Conservation (phyloP, 2,329 filamentous ascomycete species). For the Aspergillus clavatus region DNA sequence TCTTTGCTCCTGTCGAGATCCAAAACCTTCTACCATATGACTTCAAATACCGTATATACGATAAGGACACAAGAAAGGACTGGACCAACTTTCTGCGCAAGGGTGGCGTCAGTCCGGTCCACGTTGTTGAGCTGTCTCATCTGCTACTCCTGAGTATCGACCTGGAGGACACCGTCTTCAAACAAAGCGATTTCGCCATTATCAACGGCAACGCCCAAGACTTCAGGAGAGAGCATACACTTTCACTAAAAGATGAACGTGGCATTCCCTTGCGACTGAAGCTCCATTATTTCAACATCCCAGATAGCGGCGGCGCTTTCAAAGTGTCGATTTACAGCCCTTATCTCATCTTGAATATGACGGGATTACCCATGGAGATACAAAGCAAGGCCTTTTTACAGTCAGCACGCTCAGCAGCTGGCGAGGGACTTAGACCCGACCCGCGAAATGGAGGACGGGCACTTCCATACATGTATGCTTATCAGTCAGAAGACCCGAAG, state of each 20-base stretch:
- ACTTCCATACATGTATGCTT: constrained; percentile 94
- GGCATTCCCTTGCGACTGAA: constrained; percentile 74
- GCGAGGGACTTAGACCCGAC: constrained; percentile 62
- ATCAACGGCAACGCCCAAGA: constrained; percentile 88
- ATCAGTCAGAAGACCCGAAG: constrained; percentile 77
- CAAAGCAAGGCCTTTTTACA: constrained; percentile 86
- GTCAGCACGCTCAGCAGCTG: constrained; percentile 74
- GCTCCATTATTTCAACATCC: constrained; percentile 85
- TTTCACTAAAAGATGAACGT: constrained; percentile 80
- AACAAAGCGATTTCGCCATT: constrained; percentile 92
- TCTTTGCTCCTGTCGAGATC: constrained; percentile 87
- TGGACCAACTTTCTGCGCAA: constrained; percentile 98
- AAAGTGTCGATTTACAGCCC: constrained; percentile 92
- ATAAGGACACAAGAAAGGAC: constrained; percentile 97
- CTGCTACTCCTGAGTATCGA: constrained; percentile 87
- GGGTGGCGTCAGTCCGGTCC: constrained; percentile 92
- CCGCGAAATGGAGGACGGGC: constrained; percentile 55
- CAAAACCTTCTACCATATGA: constrained; percentile 95
- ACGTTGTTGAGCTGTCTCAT: constrained; percentile 94
- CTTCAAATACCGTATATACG: constrained; percentile 98
- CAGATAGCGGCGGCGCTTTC: constrained; percentile 91
- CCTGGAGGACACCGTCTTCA: constrained; percentile 94
- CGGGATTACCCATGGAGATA: constrained; percentile 80
- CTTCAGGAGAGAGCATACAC: constrained; percentile 73
- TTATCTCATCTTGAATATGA: constrained; percentile 93